phyloP scores from a whole-genome alignment of 352 stramenopile species.

The Halophytophthora polymorphica region DNA sequence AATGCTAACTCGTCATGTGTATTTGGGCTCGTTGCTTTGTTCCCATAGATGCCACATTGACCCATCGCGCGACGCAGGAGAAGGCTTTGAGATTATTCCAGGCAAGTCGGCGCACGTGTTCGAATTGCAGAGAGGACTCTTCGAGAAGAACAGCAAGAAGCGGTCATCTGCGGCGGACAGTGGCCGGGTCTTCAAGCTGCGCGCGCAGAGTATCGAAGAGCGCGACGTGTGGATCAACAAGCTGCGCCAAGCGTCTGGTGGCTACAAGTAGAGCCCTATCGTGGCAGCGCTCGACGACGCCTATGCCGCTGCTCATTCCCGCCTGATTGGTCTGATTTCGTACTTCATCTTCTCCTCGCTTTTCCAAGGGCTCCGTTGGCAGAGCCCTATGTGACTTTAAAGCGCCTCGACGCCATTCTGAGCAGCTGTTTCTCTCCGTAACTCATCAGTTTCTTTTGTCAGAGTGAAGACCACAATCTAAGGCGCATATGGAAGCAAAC shows the following conservation, averaged over 20 bases:
- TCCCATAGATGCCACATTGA: constrained; percentile 59
- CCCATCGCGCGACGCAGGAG: constrained; percentile 65
- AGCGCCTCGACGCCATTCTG: too few species aligned
- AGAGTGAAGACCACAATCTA: too few species aligned
- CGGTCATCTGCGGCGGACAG: constrained; percentile 65
- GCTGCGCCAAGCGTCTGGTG: constrained; percentile 52
- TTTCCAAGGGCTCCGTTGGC: too few species aligned
- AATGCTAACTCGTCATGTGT: constrained; percentile 1
- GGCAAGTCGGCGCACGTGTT: constrained; percentile 67
- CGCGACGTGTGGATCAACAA: constrained; percentile 81
- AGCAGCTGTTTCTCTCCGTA: too few species aligned
- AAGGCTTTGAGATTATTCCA: constrained; percentile 83
- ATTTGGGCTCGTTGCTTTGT: background rate
- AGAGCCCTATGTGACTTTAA: too few species aligned
- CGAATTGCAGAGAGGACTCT: constrained; percentile 68
- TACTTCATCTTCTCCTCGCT: too few species aligned
- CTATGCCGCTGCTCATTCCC: too few species aligned
- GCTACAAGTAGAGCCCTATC: constrained; percentile 17
- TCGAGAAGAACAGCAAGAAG: constrained; percentile 82
- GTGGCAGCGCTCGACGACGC: too few species aligned
- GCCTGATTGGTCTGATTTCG: too few species aligned
- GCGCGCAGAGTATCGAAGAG: constrained; percentile 80
- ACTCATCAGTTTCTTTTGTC: too few species aligned
- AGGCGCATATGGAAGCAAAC: too few species aligned
- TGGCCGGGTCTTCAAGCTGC: constrained; percentile 78